Conservation (phyloP, 257 asterid genomes). For the Linderniella brevidens region DNA sequence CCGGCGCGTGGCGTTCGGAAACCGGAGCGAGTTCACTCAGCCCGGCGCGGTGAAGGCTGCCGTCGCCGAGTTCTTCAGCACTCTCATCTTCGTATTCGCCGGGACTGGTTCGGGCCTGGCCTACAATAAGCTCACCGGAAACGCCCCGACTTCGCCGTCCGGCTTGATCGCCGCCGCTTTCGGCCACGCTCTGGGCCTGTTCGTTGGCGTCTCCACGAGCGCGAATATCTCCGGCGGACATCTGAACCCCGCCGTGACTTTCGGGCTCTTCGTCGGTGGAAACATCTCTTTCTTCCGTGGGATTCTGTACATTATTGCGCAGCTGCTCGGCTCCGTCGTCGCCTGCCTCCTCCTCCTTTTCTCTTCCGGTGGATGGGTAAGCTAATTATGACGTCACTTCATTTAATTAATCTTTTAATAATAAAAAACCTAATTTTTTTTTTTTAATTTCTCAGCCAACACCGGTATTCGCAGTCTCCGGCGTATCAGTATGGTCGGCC, state of each 20-base stretch:
- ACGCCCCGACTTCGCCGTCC: constrained; percentile 15
- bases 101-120: constrained; percentile 46
- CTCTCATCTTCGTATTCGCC: constrained; percentile 12
- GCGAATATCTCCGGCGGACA: constrained; percentile 69
- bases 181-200: constrained; percentile 35
- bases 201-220: constrained; percentile 27
- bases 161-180: constrained; percentile 39
- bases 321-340: constrained; percentile 35
- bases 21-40: constrained; percentile 24
- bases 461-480: constrained; percentile 18
- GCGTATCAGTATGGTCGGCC: constrained; percentile 42
- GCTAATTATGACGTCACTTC: neutral
- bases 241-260: constrained; percentile 13
- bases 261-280: constrained; percentile 49
- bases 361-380: constrained; percentile 41
- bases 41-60: constrained; percentile 45
- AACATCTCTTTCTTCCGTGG: constrained; percentile 44
- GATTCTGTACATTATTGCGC: constrained; percentile 41
- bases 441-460: constrained; percentile 11
- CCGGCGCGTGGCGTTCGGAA: constrained; percentile 35
- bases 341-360: constrained; percentile 46
- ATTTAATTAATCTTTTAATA: too few species aligned
- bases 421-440: too few species aligned
- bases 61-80: constrained; percentile 42
- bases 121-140: constrained; percentile 24